Percentiles rank a stretch among this genome's conserved stretches.
phyloP scores from a whole-genome alignment of 1,139 yeast genomes.

The Hemisphaericaspora xylofermentans region DNA sequence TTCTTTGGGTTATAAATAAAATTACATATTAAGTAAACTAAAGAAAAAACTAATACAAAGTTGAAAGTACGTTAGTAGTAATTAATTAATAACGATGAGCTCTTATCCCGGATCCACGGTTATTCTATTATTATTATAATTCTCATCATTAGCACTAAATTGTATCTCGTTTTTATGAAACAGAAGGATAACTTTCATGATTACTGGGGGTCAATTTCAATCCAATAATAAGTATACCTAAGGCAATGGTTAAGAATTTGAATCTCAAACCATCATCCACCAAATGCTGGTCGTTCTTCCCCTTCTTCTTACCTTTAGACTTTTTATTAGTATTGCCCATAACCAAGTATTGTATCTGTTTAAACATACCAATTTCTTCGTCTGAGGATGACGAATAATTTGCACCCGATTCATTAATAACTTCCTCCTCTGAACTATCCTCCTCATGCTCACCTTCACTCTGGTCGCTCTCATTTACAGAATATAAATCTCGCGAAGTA shows the following conservation, averaged over 20 bases:
- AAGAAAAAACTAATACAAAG: too few species aligned
- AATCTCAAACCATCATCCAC: constrained; percentile 45
- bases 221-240: constrained; percentile 46
- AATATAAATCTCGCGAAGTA: constrained; percentile 10
- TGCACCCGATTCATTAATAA: constrained; percentile 16
- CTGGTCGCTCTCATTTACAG: constrained; percentile 4
- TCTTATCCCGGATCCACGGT: neutral
- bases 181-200: neutral
- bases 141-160: neutral
- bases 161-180: neutral
- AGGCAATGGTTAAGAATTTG: constrained; percentile 44
- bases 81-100: neutral
- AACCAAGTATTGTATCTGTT: constrained; percentile 35
- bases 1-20: neutral
- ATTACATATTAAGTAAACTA: neutral
- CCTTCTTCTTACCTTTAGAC: constrained; percentile 19
- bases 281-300: constrained; percentile 22
- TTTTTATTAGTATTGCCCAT: constrained; percentile 32
- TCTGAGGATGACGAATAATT: constrained; percentile 12
- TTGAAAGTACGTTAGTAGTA: too few species aligned
- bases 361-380: constrained; percentile 31
- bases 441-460: constrained; percentile 13
- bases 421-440: constrained; percentile 15
- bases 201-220: constrained; percentile 33
- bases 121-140: too few species aligned